Base-by-base conservation (phyloP, 2,329 filamentous ascomycete genomes). In the Thermomyces lanuginosus region DNA sequence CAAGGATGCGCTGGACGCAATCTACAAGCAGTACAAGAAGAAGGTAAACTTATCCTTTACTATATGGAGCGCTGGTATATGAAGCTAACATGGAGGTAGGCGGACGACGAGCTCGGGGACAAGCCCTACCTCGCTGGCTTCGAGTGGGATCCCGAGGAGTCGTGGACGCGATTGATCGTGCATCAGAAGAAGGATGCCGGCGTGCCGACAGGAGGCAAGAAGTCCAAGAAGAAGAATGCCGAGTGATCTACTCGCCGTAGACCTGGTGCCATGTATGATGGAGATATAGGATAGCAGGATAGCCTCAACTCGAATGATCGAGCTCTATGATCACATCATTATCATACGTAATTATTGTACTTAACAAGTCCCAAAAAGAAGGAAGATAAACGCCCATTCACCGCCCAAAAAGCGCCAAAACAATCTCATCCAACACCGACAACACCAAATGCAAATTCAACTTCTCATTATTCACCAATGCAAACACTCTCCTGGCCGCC, bases 1-100 rank as follows among this genome's bases (percentile, higher is more conserved):
- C 66, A 93, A 93, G 65, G 86, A 95, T 56, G 83, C 83, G 32
- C 53, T 92, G 53, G 84, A 93, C 54, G 86, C 82, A 45, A 93
- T 95, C 58, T 66, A 92, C 67, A 93, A 92, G 66, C 71, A 79
- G 43, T 92, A 81, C 66, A 92, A 91, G 70, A 93, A 93, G 72
- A 77, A 84, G 70, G 86, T 84, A 30, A 8, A 14, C 13, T 6
- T 5, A 1, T 14, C 7, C 9, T 7, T 8, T 10, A 13, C 16
- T 18, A 21, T 21, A 13, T n/a, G 4, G 8, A 14, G 4, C 14
- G 2, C 14, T 12, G n/a, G n/a, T 7, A 4, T 18, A 1, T n/a
- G 17, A 15, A 10, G 6, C 22, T 29, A 10, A 24, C 15, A 10
- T 8, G n/a, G 12, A 15, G 16, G 21, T 43, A 92, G 84, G 69